These are phyloP conservation scores for Camptophora hylomeconis DNA, from an alignment of 2,329 filamentous ascomycete species.

Conservation along the genomic window DNA sequence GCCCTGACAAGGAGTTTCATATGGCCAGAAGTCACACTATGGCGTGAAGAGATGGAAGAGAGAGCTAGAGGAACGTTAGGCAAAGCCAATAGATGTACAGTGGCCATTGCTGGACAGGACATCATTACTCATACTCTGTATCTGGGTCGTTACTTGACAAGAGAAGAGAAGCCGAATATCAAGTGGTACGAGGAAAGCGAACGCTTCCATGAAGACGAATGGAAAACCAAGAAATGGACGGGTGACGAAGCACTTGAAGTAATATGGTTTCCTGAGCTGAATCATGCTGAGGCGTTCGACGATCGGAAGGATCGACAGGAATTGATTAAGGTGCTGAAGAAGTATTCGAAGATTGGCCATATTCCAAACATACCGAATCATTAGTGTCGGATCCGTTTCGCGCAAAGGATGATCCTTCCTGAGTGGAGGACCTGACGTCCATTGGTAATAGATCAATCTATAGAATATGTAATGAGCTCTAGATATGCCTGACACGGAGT, in stretches of 20 bases:
- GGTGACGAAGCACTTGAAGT: constrained; percentile 38
- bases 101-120: constrained; percentile 8
- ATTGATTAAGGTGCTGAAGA: constrained; percentile 12
- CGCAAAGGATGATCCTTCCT: too few relatives aligned
- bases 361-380: too few relatives aligned
- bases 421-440: too few relatives aligned
- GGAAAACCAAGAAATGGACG: constrained; percentile 16
- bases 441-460: too few relatives aligned
- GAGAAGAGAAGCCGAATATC: not conserved
- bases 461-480: too few relatives aligned
- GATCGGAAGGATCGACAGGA: constrained; percentile 14
- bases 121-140: constrained; percentile 4
- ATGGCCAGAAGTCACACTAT: constrained; percentile 57
- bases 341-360: too few relatives aligned
- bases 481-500: too few relatives aligned
- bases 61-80: not conserved
- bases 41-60: constrained; percentile 47
- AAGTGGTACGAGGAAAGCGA: constrained; percentile 1
- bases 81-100: constrained; percentile 7
- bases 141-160: constrained; percentile 1
- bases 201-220: not conserved
- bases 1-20: constrained; percentile 55
- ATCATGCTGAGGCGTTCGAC: constrained; percentile 53
- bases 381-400: too few relatives aligned
- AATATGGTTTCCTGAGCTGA: constrained; percentile 46